phyloP scores from a whole-genome alignment of 139 green algal species.

The Nannochloris sp. region DNA sequence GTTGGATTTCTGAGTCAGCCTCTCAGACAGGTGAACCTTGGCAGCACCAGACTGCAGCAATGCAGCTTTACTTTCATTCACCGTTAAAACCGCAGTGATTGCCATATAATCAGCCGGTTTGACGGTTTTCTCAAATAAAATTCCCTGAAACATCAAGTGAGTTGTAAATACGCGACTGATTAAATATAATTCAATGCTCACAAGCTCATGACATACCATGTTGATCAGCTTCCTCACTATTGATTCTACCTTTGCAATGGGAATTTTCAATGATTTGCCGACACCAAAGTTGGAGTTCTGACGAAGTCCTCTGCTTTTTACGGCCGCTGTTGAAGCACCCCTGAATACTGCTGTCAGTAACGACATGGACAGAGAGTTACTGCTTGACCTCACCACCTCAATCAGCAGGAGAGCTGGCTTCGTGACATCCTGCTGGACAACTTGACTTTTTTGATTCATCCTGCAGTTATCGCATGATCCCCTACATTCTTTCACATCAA shows the following conservation, averaged over 20 bases:
- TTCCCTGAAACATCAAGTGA: neutral
- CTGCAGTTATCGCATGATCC: conserved; percentile 70
- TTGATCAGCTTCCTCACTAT: conserved; percentile 1
- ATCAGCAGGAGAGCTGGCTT: conserved; percentile 10
- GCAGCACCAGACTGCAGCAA: neutral
- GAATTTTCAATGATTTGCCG: conserved; percentile 2
- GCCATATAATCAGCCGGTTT: neutral
- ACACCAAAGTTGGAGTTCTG: neutral
- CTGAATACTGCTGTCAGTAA: neutral
- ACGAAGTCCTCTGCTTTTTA: neutral
- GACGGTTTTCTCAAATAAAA: neutral
- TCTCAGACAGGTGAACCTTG: neutral
- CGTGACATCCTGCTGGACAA: conserved; percentile 43
- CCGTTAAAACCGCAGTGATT: neutral
- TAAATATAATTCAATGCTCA: neutral
- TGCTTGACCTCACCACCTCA: conserved; percentile 1
- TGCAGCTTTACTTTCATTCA: neutral
- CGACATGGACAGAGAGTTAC: neutral
- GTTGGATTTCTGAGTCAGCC: too few relatives aligned
- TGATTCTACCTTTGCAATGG: conserved; percentile 2
- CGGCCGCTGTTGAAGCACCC: neutral
- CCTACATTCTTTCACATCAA: conserved; percentile 44
- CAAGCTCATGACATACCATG: neutral
- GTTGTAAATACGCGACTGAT: neutral
- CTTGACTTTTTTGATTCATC: neutral